Base-by-base conservation (phyloP, 768 basidiomycete genomes). In the Tricholoma flavovirens region DNA sequence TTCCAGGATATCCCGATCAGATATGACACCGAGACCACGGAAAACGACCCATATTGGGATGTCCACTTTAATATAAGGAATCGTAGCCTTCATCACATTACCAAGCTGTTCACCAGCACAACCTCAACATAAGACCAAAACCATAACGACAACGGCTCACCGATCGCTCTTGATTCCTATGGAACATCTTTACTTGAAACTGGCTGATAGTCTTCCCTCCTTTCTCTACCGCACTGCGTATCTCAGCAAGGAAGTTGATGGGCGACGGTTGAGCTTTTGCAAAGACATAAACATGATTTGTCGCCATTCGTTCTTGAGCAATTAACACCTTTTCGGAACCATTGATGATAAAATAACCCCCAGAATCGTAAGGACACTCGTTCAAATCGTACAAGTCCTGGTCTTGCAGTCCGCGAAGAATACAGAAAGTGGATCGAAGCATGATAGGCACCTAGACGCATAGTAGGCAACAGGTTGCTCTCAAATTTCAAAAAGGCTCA, bases 271-370 rank as follows among this genome's bases (percentile, higher is more conserved):
- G 93, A 0, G 92, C 92, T 73, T 98, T 99, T 51, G 95, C 93
- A 66, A 99, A 99, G 52, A 98, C 94, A 72, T 98, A 99, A 61
- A 99, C 97, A 66, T 97, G 95, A 74, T 99, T 99, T 21, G 93
- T 95, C 9, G 97, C 96, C 95, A 98, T 98, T 52, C 97, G 86
- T 70, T 99, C 97, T 71, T 99, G 97, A 1, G 97, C 97, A 70
- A 99, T 99, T 59, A 99, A 79, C n/a, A 99, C 97, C 72, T 99
- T 99, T 70, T 99, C 97, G 2, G 97, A 98, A 11, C 97, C 97
- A 63, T 98, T 98, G 75, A 99, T 98, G 67, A 99, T 93, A 71
- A 99, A 99, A 70, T 99, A 99, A 49, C 97, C 97, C 70, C 97
- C 97, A 36, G 94, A 93, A 72, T 99, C 97, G 66, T 95, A 96